phyloP scores from a whole-genome alignment of 2,329 filamentous ascomycete species.

The Chaetoscypha palmicola region DNA sequence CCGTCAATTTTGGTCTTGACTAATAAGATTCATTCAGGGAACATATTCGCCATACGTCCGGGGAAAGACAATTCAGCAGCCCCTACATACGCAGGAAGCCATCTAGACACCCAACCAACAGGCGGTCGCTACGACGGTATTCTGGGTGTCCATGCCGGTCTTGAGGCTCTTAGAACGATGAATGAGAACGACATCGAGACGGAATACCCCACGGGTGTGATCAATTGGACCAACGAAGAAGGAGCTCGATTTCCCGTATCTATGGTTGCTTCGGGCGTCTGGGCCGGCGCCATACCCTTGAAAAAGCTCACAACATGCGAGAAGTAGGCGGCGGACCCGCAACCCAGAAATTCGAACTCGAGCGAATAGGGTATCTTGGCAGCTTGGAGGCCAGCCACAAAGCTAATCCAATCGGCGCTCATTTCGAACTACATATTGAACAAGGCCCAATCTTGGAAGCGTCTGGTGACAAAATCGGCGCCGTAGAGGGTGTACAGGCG shows the following conservation, averaged over 20 bases:
- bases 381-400: slow-evolving; percentile 47
- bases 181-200: slow-evolving; percentile 63
- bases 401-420: slow-evolving; percentile 60
- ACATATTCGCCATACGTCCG: slow-evolving; percentile 67
- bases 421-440: slow-evolving; percentile 82
- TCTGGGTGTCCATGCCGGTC: slow-evolving; percentile 62
- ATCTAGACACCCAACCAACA: slow-evolving; percentile 57
- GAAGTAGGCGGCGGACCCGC: slow-evolving; percentile 55
- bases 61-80: slow-evolving; percentile 49
- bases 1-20: background rate
- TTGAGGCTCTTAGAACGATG: slow-evolving; percentile 65
- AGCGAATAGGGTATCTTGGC: slow-evolving; percentile 66
- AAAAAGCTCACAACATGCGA: slow-evolving; percentile 52
- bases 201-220: slow-evolving; percentile 50
- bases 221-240: slow-evolving; percentile 78
- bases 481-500: slow-evolving; percentile 67
- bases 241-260: slow-evolving; percentile 71
- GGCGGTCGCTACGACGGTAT: slow-evolving; percentile 73
- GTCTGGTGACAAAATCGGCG: slow-evolving; percentile 55
- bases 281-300: slow-evolving; percentile 61
- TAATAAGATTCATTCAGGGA: slow-evolving; percentile 33
- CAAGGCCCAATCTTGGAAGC: slow-evolving; percentile 71
- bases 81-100: slow-evolving; percentile 63
- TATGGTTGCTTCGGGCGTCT: slow-evolving; percentile 70
- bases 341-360: slow-evolving; percentile 61